Conservation (phyloP, 805 yeast species). For the Lachancea mirantina region DNA sequence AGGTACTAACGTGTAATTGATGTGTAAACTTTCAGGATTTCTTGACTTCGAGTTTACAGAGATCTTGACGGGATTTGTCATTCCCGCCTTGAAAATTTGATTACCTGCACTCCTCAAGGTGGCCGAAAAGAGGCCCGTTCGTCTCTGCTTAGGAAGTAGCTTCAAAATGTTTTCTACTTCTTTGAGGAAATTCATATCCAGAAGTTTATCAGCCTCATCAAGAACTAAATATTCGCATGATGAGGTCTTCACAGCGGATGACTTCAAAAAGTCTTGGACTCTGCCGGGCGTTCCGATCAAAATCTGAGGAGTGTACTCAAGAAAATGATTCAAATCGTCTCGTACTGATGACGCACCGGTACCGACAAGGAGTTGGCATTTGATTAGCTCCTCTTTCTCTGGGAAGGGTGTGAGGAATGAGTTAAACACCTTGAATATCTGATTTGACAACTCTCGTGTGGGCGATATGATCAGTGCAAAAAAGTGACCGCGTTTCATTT, state of each 20-base stretch:
- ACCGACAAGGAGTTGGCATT: conserved; percentile 52
- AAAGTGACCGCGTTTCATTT: conserved; percentile 54
- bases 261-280: conserved; percentile 59
- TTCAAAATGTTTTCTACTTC: conserved; percentile 64
- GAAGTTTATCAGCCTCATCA: conserved; percentile 88
- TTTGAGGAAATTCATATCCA: conserved; percentile 67
- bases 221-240: conserved; percentile 68
- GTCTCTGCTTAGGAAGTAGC: conserved; percentile 77
- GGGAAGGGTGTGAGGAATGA: conserved; percentile 53
- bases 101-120: conserved; percentile 79
- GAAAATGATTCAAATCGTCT: conserved; percentile 61
- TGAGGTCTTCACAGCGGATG: conserved; percentile 50
- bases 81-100: conserved; percentile 75
- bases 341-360: conserved; percentile 50
- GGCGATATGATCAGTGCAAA: conserved; percentile 64
- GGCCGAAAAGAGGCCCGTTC: conserved; percentile 93
- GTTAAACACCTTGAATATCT: conserved; percentile 61
- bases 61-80: conserved; percentile 87
- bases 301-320: conserved; percentile 56
- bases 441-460: conserved; percentile 62
- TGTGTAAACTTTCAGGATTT: conserved; percentile 56
- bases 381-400: conserved; percentile 36
- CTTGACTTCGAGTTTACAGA: conserved; percentile 55
- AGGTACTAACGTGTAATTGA: conserved; percentile 52
- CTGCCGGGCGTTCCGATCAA: conserved; percentile 93